Percentiles rank a stretch among this genome's conserved stretches.
phyloP scores from a whole-genome alignment of 1,139 yeast genomes.

The Lodderomyces oxycetoniae region DNA sequence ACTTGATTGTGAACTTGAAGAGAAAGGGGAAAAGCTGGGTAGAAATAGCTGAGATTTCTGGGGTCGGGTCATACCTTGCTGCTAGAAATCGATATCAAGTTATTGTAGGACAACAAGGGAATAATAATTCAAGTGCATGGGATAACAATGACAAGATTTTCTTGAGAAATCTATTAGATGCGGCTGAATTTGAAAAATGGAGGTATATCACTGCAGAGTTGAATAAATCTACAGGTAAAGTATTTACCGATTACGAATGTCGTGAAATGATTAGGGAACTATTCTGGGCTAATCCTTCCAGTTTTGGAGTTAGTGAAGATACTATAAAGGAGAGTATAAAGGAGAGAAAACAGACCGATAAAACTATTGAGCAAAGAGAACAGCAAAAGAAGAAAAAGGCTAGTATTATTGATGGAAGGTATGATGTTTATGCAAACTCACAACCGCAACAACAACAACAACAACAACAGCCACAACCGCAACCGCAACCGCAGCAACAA shows the following conservation, averaged over 20 bases:
- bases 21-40: conserved; percentile 66
- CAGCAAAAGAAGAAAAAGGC: conserved; percentile 14
- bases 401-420: conserved; percentile 3
- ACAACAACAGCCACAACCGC: not conserved
- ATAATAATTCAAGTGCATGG: conserved; percentile 63
- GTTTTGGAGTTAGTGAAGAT: conserved; percentile 53
- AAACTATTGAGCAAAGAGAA: conserved; percentile 27
- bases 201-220: conserved; percentile 57
- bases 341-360: conserved; percentile 36
- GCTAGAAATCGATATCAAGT: conserved; percentile 79
- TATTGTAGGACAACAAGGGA: conserved; percentile 79
- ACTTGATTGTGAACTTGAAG: conserved; percentile 56
- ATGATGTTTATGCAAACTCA: not conserved
- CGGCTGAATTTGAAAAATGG: conserved; percentile 73
- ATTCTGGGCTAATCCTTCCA: conserved; percentile 53
- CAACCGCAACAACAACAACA: not conserved
- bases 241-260: conserved; percentile 50
- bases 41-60: conserved; percentile 64
- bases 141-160: conserved; percentile 51
- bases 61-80: conserved; percentile 65
- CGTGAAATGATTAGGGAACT: conserved; percentile 50
- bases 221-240: conserved; percentile 54
- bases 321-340: conserved; percentile 35
- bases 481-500: not conserved
- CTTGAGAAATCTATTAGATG: conserved; percentile 53